Conservation (phyloP, 768 basidiomycete species). For the Tulasnella sp. region DNA sequence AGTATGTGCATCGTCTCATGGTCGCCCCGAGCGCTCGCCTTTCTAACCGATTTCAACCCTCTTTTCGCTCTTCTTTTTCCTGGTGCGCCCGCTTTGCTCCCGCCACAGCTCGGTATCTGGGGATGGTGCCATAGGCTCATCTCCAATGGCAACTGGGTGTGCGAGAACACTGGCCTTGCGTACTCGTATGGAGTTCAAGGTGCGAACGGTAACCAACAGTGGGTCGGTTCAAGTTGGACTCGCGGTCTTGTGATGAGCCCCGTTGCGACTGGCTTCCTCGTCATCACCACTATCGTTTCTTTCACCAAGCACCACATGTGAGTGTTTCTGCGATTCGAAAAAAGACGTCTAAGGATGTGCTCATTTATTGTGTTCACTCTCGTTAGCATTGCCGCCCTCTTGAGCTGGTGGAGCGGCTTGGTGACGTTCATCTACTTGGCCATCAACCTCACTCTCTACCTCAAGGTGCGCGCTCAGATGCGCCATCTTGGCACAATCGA, state of each 20-base stretch:
- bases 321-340: constrained; percentile 37
- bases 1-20: neutral
- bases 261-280: constrained; percentile 51
- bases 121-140: constrained; percentile 13
- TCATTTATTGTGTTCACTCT: neutral
- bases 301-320: constrained; percentile 55
- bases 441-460: constrained; percentile 71
- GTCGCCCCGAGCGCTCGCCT: neutral
- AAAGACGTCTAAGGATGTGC: neutral
- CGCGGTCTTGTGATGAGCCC: constrained; percentile 22
- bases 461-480: constrained; percentile 57
- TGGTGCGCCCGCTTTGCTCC: neutral
- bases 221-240: constrained; percentile 11
- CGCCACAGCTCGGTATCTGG: constrained; percentile 26
- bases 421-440: constrained; percentile 70
- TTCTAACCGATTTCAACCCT: neutral
- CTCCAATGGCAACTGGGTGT: neutral
- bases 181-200: neutral
- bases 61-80: neutral
- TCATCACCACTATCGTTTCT: constrained; percentile 61
- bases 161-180: constrained; percentile 19
- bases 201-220: neutral
- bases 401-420: constrained; percentile 64
- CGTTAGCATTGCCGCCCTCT: constrained; percentile 43
- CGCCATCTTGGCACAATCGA: constrained; percentile 48